Evolutionary conservation across 495 filamentous ascomycete genomes (phyloP), one percentile per base, ranked within the genome.

Genomic region (Trichoderma orchidacearum): DNA sequence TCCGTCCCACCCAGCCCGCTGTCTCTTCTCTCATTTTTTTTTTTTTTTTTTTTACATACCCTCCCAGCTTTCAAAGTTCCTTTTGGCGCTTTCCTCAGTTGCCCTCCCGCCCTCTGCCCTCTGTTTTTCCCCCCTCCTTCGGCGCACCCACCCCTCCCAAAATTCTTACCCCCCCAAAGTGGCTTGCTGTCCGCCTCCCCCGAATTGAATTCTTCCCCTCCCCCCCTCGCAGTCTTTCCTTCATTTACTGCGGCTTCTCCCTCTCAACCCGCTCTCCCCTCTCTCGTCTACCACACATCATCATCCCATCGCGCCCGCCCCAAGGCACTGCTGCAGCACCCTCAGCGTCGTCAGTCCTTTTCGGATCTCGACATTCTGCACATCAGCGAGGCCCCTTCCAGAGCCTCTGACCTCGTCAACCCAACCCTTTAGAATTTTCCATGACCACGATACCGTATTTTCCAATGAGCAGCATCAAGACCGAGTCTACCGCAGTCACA

Each of bases 401-500:
- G 30, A 55, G 35, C 55, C 35, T 56, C 55, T 32, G 28, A 21
- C 29, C 38, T 61, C 62, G 55, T 58, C 60, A 58, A 45, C 36
- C 57, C 56, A 58, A 56, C 56, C 57, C 59, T 54, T 36, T 54
- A 54, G 3, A n/a, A 55, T 32, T 58, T 72, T 75, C 76, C 70
- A 81, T 81, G 78, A 76, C 65, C 65, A 68, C 36, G 62, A 71
- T 71, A 79, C 61, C 70, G 59, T 64, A 68, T 76, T 75, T 34
- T 55, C 53, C 72, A 81, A 81, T 81, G 78, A 77, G 71, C 76
- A 75, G 69, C 66, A 68, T 63, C 69, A 73, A 66, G 64, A 66
- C 66, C 29, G 62, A 67, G 50, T 68, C 74, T 72, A 75, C 71
- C 66, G 62, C 70, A 74, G 76, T 72, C 77, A 78, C 78, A 73